phyloP scores from a whole-genome alignment of 23 red algal genomes.

The Chondrus crispus region DNA sequence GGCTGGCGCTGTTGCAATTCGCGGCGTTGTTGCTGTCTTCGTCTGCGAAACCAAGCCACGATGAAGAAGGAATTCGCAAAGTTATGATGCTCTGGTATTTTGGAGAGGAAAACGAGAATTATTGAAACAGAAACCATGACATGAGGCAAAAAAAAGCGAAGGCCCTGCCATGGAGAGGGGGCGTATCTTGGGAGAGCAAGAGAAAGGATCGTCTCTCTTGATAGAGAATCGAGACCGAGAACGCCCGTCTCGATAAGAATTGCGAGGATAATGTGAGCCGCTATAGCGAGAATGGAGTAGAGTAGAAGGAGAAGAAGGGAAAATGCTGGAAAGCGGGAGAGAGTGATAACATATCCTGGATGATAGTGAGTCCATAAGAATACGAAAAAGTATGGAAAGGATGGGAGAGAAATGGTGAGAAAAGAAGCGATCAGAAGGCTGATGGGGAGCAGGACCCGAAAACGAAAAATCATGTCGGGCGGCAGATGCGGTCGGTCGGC shows the following conservation, averaged over 20 bases:
- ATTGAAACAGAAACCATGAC: not conserved
- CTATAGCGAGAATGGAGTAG: not conserved
- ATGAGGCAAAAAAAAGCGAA: not conserved
- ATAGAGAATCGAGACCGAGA: not conserved
- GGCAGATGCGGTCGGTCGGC: too few species aligned
- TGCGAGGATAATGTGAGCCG: not conserved
- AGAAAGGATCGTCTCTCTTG: not conserved
- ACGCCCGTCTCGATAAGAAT: not conserved
- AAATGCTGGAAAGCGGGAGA: not conserved
- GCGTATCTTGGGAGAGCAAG: constrained; percentile 2
- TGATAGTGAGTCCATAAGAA: not conserved
- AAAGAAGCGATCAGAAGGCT: not conserved
- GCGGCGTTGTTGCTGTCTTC: not conserved
- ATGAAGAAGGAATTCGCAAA: not conserved
- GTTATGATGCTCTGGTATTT: not conserved
- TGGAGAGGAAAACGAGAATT: not conserved
- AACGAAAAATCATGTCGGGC: not conserved
- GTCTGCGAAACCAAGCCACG: not conserved
- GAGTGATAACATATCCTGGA: not conserved
- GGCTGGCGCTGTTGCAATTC: not conserved
- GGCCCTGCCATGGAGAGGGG: constrained; percentile 2
- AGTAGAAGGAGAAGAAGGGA: not conserved
- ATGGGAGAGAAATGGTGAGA: constrained; percentile 3
- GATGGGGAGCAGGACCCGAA: not conserved
- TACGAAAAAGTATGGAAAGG: constrained; percentile 1